phyloP scores from a whole-genome alignment of 108 stramenopile species.

The Cyclostephanos invisitatus region DNA sequence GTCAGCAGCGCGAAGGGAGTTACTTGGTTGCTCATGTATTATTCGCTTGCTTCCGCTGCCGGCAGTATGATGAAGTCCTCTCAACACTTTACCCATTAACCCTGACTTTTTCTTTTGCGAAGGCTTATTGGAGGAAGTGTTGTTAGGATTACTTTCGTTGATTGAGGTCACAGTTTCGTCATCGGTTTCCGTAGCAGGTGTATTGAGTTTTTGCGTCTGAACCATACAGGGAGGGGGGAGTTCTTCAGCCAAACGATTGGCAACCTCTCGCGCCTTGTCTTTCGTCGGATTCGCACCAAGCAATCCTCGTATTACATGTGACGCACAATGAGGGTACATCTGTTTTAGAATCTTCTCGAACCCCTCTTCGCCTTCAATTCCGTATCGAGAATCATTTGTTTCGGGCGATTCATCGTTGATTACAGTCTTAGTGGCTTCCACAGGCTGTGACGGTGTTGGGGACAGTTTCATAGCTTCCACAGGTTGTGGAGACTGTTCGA shows the following conservation, averaged over 20 bases:
- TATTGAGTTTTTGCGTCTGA: neutral
- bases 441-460: neutral
- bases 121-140: slow-evolving; percentile 1
- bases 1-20: slow-evolving; percentile 1
- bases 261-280: slow-evolving; percentile 61
- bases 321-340: slow-evolving; percentile 69
- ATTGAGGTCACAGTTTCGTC: neutral
- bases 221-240: slow-evolving; percentile 25
- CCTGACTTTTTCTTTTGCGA: slow-evolving; percentile 24
- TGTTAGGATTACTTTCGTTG: neutral
- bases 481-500: neutral
- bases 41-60: slow-evolving; percentile 21
- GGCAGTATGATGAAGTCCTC: slow-evolving; percentile 17
- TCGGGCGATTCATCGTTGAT: neutral
- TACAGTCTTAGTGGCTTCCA: slow-evolving; percentile 5
- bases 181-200: neutral
- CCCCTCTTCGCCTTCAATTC: slow-evolving; percentile 29
- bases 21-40: slow-evolving; percentile 10
- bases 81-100: slow-evolving; percentile 30
- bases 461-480: slow-evolving; percentile 13
- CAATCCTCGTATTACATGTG: slow-evolving; percentile 45
- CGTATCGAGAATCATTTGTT: slow-evolving; percentile 8
- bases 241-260: slow-evolving; percentile 54
- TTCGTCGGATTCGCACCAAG: slow-evolving; percentile 60
- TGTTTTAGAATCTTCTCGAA: slow-evolving; percentile 55